Base-by-base conservation (phyloP, 805 yeast species). In the Maudiozyma pseudohumilis region DNA sequence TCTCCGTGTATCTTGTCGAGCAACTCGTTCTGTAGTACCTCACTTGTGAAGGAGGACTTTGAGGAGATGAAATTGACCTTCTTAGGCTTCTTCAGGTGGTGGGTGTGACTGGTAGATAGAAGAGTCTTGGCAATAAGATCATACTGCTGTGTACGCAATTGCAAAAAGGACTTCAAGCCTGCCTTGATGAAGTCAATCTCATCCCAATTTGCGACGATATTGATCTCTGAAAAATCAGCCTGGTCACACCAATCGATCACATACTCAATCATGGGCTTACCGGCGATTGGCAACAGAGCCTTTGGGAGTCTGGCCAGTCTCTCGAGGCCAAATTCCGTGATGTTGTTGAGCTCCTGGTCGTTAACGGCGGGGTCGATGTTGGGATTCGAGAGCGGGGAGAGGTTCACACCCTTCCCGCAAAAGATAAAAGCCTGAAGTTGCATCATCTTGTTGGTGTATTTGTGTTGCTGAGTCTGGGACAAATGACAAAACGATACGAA, bases 201-300 rank as follows among this genome's bases (percentile, higher is more conserved):
- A 3, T 65, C 70, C 9, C 60, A 53, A 37, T 72, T 75, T 8
- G 74, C 66, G 6, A 83, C 79, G 15, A 88, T 68, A 16, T 82
- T 75, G 33, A 83, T 72, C 32, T 72, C 73, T 32, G 72, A 73
- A 60, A 88, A 88, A 41, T 78, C 78, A 2, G 94, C 96, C 53
- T 71, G 69, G 52, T 78, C 87, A 66, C 97, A 88, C 97, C 97
- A 92, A 48, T 82, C 88, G 25, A 92, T 66, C 2, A 82, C 94
- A 54, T 85, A 82, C 50, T 79, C 80, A 30, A 92, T 65, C 86
- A 92, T 79, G 11, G 96, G 94, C 51, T 73, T 73, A 57, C 88
- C 88, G 6, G 92, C 97, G 25, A 92, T 68, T 2, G 97, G 97
- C 31, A 94, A 61, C 34, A 88, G 64, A 0, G 96, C 94, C 63